These are phyloP conservation scores for Furculomyces boomerangus DNA, from an alignment of 371 early-diverging fungal genomes.

Conservation along the genomic window DNA sequence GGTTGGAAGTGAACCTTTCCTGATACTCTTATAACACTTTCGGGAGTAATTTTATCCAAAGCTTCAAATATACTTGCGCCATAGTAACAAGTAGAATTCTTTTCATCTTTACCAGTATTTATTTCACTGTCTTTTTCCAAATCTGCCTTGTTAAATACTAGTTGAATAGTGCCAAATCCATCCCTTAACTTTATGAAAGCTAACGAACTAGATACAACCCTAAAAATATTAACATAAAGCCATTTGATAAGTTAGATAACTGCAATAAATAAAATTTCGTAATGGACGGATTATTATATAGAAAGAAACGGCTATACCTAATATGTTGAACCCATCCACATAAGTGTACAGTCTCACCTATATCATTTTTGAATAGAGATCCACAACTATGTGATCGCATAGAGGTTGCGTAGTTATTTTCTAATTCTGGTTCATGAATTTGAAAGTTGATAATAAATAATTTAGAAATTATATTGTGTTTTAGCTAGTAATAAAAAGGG, in stretches of 20 bases:
- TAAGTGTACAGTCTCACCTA: slow-evolving; percentile 40
- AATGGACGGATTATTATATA: not conserved
- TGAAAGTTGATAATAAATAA: not conserved
- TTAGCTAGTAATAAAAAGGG: not conserved
- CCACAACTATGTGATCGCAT: slow-evolving; percentile 50
- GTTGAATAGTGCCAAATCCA: slow-evolving; percentile 15
- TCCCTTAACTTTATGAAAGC: slow-evolving; percentile 20
- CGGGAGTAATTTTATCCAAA: not conserved
- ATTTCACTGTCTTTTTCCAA: slow-evolving; percentile 8
- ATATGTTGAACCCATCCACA: slow-evolving; percentile 60
- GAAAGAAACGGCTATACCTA: slow-evolving; percentile 16
- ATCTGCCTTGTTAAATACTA: slow-evolving; percentile 9
- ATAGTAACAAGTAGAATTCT: slow-evolving; percentile 6
- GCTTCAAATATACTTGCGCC: not conserved
- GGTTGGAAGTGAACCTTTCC: slow-evolving; percentile 14
- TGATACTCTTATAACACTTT: slow-evolving; percentile 1
- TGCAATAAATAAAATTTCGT: slow-evolving; percentile 5
- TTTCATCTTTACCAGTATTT: slow-evolving; percentile 6
- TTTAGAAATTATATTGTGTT: not conserved
- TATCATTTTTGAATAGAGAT: slow-evolving; percentile 28
- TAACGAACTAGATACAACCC: slow-evolving; percentile 15
- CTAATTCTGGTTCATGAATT: not conserved
- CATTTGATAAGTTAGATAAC: not conserved
- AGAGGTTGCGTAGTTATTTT: not conserved
- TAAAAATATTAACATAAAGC: not conserved